Percentiles rank a stretch among this genome's conserved stretches.
phyloP scores from a whole-genome alignment of 768 basidiomycete species.

The Termitomyces sp. region DNA sequence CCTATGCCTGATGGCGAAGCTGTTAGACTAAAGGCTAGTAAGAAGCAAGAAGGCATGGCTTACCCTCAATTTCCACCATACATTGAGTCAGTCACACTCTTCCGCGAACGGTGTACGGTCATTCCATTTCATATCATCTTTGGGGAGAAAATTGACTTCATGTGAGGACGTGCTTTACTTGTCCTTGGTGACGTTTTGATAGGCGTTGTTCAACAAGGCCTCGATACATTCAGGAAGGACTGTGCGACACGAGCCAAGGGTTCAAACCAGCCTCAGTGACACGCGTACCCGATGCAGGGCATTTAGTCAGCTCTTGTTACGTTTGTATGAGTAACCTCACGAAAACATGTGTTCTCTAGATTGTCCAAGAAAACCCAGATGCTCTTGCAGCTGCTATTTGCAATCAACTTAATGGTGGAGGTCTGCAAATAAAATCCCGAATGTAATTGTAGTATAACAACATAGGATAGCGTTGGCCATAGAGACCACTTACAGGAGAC shows the following conservation, averaged over 20 bases:
- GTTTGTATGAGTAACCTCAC: not conserved
- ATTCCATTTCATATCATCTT: constrained; percentile 16
- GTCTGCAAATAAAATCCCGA: constrained; percentile 4
- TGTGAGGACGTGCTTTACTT: constrained; percentile 8
- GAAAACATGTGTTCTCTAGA: constrained; percentile 7
- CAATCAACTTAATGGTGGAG: constrained; percentile 11
- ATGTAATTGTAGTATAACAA: constrained; percentile 3
- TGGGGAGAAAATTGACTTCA: constrained; percentile 15
- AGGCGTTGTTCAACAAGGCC: constrained; percentile 12
- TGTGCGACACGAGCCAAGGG: constrained; percentile 17
- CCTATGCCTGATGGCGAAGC: constrained; percentile 1
- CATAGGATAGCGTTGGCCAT: not conserved
- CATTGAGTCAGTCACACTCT: constrained; percentile 12
- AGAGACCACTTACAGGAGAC: not conserved
- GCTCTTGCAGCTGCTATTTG: constrained; percentile 20
- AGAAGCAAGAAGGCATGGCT: constrained; percentile 12
- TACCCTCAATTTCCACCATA: constrained; percentile 15
- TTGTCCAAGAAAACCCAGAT: constrained; percentile 26
- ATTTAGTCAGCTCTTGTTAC: constrained; percentile 18
- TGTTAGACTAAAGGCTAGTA: constrained; percentile 8
- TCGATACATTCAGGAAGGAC: constrained; percentile 20
- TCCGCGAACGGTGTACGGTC: constrained; percentile 7
- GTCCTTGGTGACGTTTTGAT: not conserved
- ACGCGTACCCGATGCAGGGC: constrained; percentile 19
- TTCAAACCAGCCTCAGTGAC: constrained; percentile 21